Evolutionary conservation across 768 basidiomycete species (phyloP).

Genomic region (Lentinula sp.): DNA sequence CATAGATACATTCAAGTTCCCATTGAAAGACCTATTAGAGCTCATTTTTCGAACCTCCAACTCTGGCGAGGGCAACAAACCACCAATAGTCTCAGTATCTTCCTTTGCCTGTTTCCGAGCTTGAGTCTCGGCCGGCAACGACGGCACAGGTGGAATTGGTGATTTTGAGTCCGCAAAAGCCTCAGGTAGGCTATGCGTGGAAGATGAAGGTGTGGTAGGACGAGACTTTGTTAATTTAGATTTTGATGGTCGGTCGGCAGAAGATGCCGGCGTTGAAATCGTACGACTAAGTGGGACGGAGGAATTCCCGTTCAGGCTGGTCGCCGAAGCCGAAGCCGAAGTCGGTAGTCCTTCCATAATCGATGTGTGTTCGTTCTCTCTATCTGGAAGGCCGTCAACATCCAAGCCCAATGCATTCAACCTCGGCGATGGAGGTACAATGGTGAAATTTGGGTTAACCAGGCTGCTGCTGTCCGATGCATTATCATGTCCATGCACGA

Average conservation of each 20-base stretch:
- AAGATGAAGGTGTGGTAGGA: slow-evolving; percentile 5
- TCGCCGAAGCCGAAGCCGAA: background rate
- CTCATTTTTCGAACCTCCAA: background rate
- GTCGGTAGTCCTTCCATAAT: slow-evolving; percentile 3
- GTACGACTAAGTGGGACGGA: background rate
- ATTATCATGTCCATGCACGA: background rate
- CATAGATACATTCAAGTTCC: background rate
- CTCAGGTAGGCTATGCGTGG: background rate
- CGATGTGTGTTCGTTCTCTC: background rate
- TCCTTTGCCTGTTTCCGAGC: background rate
- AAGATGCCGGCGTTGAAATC: background rate
- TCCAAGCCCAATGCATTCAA: background rate
- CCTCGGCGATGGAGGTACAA: slow-evolving; percentile 3
- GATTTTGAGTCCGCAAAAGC: background rate
- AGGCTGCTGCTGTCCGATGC: background rate
- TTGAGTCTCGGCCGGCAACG: background rate
- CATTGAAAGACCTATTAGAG: slow-evolving; percentile 1
- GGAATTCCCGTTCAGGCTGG: background rate
- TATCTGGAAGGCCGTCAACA: background rate
- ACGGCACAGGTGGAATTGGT: background rate
- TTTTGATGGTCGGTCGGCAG: background rate
- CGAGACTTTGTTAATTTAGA: background rate
- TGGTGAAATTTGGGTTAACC: background rate
- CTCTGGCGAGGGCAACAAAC: background rate
- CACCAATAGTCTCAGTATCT: background rate